Conservation (phyloP, 768 basidiomycete genomes). For the Hydnomerulius pinastri region DNA sequence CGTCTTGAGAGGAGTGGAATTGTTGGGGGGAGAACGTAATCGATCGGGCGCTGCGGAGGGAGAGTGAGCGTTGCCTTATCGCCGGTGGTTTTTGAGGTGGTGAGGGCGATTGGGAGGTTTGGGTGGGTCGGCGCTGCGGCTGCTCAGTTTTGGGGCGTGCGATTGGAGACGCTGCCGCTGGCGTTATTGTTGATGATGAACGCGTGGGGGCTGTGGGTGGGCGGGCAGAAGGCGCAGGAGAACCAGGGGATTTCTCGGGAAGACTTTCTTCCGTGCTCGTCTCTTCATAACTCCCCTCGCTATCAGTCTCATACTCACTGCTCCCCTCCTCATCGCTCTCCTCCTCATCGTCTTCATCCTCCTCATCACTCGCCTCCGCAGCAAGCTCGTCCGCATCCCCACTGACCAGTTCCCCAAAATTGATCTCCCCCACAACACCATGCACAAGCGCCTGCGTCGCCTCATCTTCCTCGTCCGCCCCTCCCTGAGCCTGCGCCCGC, state of each 20-base stretch:
- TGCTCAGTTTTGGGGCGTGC: conserved; percentile 2
- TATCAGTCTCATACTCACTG: conserved; percentile 37
- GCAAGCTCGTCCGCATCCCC: conserved; percentile 82
- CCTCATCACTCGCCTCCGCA: conserved; percentile 66
- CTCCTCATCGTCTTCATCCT: conserved; percentile 42
- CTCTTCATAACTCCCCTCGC: conserved; percentile 13
- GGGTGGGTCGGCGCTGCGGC: background rate
- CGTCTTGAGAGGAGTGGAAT: conserved; percentile 38
- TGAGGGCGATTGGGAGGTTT: conserved; percentile 4
- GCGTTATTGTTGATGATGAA: background rate
- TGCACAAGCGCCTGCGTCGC: conserved; percentile 80
- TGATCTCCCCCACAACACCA: conserved; percentile 78
- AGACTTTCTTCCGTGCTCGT: conserved; percentile 11
- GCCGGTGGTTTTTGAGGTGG: conserved; percentile 3
- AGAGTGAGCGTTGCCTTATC: conserved; percentile 38
- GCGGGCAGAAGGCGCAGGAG: background rate
- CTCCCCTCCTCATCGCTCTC: conserved; percentile 40
- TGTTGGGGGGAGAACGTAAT: conserved; percentile 33
- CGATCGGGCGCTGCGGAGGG: conserved; percentile 50
- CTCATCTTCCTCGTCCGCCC: conserved; percentile 73
- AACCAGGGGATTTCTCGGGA: background rate
- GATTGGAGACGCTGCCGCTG: conserved; percentile 1
- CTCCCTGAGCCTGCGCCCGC: conserved; percentile 46
- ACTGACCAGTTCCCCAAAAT: conserved; percentile 75
- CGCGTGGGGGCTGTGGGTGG: background rate